Evolutionary conservation across 2,329 filamentous ascomycete genomes (phyloP), one percentile per base, ranked within the genome.

Genomic region (Canariomyces notabilis): DNA sequence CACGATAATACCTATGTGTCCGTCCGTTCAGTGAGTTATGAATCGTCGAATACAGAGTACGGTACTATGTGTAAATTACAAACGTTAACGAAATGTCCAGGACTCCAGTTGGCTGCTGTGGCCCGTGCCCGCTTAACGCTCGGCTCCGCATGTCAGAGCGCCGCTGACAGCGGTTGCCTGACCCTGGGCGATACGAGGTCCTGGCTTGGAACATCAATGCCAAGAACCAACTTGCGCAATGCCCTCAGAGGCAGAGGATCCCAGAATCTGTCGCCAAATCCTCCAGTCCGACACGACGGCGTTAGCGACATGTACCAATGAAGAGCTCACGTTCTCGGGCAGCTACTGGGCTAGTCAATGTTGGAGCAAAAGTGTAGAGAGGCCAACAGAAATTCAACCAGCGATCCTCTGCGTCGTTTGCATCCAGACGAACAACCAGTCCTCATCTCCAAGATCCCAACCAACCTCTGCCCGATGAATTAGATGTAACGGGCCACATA

Each of bases 401-500:
- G 26, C 26, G 26, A 29, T 29, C 8, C 8, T 29, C 26, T 9
- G 7, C 26, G 26, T 12, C 26, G n/a, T n/a, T n/a, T n/a, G n/a
- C n/a, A n/a, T n/a, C 7, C 26, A 29, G 11, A 29, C 26, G 26
- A 9, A n/a, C n/a, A n/a, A n/a, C n/a, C n/a, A n/a, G n/a, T n/a
- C n/a, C n/a, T n/a, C n/a, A n/a, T n/a, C n/a, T n/a, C 23, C 41
- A 44, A 31, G 29, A 36, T 46, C 22, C 14, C 37, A 31, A 12
- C 29, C 41, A 29, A 37, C 19, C 40, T 20, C 22, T 29, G 6
- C 18, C 16, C 21, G 33, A 44, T 47, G 23, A 37, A 48, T 35
- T 37, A 48, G 43, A 50, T 49, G 49, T 50, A 29, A 49, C 44
- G 5, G n/a, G 31, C 44, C 6, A 26, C 37, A 40, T 22, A 21